A percentile compares a stretch with the other conserved stretches of the same genome.
phyloP scores from a whole-genome alignment of 805 yeast species.

The Pichia eremophila region DNA sequence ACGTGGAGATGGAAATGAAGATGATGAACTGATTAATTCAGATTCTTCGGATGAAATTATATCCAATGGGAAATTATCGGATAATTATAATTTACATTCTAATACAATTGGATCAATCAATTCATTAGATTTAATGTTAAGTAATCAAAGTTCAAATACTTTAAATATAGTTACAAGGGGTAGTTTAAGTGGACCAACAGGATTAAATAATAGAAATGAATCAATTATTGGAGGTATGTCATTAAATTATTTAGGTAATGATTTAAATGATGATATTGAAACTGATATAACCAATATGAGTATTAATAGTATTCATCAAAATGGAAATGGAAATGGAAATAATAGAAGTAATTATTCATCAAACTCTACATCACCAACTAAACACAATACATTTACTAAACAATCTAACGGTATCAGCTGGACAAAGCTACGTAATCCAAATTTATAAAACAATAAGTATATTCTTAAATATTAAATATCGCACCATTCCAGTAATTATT shows the following conservation, averaged over 20 bases:
- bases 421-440: too few species aligned
- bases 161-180: background rate
- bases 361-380: too few species aligned
- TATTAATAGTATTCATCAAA: too few species aligned
- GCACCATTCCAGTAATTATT: too few species aligned
- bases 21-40: background rate
- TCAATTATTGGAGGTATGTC: background rate
- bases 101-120: slow-evolving; percentile 1
- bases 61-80: background rate
- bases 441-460: too few species aligned
- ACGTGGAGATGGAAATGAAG: background rate
- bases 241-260: slow-evolving; percentile 5
- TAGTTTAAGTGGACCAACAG: background rate
- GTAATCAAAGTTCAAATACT: slow-evolving; percentile 1
- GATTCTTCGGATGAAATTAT: background rate
- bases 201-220: too few species aligned
- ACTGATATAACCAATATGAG: slow-evolving; percentile 6
- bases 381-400: too few species aligned
- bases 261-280: background rate
- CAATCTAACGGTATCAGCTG: too few species aligned
- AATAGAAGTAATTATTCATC: too few species aligned
- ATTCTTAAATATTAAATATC: too few species aligned
- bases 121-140: slow-evolving; percentile 1
- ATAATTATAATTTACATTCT: background rate
- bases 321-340: too few species aligned